Conservation (phyloP, 352 stramenopile species). For the Thalassiosira exigua region DNA sequence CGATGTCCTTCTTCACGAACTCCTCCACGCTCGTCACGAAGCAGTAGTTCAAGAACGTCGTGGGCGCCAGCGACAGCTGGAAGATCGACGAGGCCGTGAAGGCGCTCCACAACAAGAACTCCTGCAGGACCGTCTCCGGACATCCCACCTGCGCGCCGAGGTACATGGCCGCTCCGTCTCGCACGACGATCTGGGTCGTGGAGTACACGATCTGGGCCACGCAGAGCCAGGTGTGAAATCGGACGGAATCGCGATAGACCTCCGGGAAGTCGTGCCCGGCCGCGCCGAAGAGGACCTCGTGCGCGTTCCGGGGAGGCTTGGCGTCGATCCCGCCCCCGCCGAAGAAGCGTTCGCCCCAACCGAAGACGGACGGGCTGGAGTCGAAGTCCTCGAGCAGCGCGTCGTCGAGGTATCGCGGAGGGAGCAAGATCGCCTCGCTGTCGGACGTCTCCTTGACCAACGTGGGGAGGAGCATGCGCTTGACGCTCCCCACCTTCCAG, state of each 20-base stretch:
- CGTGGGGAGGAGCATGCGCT: slow-evolving; percentile 50
- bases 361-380: slow-evolving; percentile 31
- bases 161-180: slow-evolving; percentile 36
- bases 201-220: slow-evolving; percentile 52
- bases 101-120: slow-evolving; percentile 43
- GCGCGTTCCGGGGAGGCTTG: slow-evolving; percentile 22
- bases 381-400: slow-evolving; percentile 38
- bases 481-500: slow-evolving; percentile 54
- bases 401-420: slow-evolving; percentile 37
- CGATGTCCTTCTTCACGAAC: slow-evolving; percentile 44
- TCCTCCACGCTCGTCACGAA: slow-evolving; percentile 46
- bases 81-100: slow-evolving; percentile 22
- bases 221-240: slow-evolving; percentile 52
- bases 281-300: slow-evolving; percentile 56
- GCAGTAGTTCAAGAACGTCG: slow-evolving; percentile 55
- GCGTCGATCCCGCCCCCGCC: slow-evolving; percentile 15
- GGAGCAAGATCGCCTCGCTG: slow-evolving; percentile 34
- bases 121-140: slow-evolving; percentile 24
- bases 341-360: slow-evolving; percentile 37
- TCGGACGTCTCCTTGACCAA: slow-evolving; percentile 30
- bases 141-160: slow-evolving; percentile 19
- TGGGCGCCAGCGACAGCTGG: slow-evolving; percentile 47
- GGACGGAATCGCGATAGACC: slow-evolving; percentile 54
- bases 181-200: slow-evolving; percentile 43
- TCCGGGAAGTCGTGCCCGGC: slow-evolving; percentile 29